Base-by-base conservation (phyloP, 73 alveolate species). In the Paramecium bursaria region DNA sequence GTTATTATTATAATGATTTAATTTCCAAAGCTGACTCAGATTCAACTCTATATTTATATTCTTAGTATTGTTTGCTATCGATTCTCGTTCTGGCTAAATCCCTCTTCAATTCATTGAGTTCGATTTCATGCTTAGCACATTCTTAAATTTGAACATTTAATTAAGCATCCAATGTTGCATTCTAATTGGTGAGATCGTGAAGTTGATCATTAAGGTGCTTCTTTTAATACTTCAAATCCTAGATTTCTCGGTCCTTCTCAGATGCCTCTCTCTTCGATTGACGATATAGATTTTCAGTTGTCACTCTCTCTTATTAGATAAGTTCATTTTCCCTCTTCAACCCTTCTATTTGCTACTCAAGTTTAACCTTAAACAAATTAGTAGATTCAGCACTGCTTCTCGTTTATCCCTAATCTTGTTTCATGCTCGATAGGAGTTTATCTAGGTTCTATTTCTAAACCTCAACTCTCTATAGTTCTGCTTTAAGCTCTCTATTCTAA, bases 211-310 rank as follows among this genome's bases (percentile, higher is more conserved):
- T 67, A 3, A 67, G 27, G 0, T 11, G 3, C 0, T 47, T 44
- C 23, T 67, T 67, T 42, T 67, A 14, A 25, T 67, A 67, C 44
- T 67, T 67, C 5, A 67, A 35, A 7, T 67, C 82, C 33, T 67
- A 39, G 22, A 39, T 67, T 25, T 67, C 82, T 67, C 82, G 33
- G 44, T 67, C 82, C 11, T 67, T 67, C 7, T 67, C 82, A 19
- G 60, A 53, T 3, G 44, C 19, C 19, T 67, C 82, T 67, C 17
- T 67, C 23, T 11, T 67, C 0, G 35, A 21, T 39, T 44, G 44
- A 1, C 44, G 33, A 19, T 39, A 17, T 35, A 67, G 39, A 42
- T 35, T 35, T 42, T 67, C 82, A 25, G 82, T 67, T 19, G 82
- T 67, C 33, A 25, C 19, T 1, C 33, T 35, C 44, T 67, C 82